Evolutionary conservation across 2,329 filamentous ascomycete species (phyloP), one percentile per base, ranked within the genome.

Genomic region (Leptographium lundbergii): DNA sequence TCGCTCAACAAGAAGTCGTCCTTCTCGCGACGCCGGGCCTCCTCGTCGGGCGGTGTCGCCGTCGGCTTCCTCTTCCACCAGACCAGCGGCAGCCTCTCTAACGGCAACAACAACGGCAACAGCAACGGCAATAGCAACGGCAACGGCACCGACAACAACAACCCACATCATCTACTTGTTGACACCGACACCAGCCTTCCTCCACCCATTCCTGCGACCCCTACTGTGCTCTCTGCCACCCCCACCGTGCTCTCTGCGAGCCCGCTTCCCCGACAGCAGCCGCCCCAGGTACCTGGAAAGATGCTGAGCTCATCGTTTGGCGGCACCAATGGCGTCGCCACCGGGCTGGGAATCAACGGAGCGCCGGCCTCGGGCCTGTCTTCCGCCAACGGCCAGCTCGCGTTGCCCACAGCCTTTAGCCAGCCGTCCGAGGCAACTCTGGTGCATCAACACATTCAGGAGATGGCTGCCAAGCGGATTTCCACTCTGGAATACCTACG

Each of bases 401-500:
- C 63, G 58, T 70, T 65, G 19, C 61, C 67, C 62, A 63, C 66
- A 6, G 56, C 63, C 48, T 58, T 65, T 24, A 25, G 19, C 22
- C 53, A 53, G 54, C 54, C 42, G 10, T 58, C 71, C 61, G 80
- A 83, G 68, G 71, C 72, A 36, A 29, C 71, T 19, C 70, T 77
- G n/a, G 69, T 81, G 34, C 75, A 82, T 61, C 77, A 80, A 64
- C 83, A 86, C 65, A 81, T 99, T 62, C 88, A 92, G 60, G 92
- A 97, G 61, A 82, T 89, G 66, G 87, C 89, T 45, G 86, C 87
- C 60, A 99, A 99, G 76, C 82, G 94, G 65, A 96, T 99, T 75
- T 91, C 90, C 2, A 97, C 94, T 0, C 72, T 99, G 50, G 89
- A 95, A 67, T 99, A 99, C 69, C 72, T 99, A 63, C 84, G 91